Percentiles rank a stretch among this genome's conserved stretches.
Evolutionary conservation across 306 rosid species (phyloP).

Genomic region (Carpinus fangiana): DNA sequence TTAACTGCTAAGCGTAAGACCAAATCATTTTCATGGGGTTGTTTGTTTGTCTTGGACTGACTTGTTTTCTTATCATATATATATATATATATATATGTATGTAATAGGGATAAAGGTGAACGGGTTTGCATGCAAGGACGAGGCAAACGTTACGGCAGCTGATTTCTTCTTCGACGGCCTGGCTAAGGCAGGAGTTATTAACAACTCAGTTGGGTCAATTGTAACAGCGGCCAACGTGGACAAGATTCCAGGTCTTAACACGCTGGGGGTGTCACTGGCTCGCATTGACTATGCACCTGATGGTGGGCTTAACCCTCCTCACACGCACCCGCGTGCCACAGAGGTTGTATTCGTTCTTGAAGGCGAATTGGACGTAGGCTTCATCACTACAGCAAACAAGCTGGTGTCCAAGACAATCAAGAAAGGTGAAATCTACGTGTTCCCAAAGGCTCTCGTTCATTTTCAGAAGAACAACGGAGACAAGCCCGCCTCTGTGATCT

Average conservation of each 20-base stretch:
- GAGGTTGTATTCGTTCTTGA: conserved; percentile 51
- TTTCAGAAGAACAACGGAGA: conserved; percentile 54
- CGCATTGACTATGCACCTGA: conserved; percentile 45
- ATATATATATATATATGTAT: neutral
- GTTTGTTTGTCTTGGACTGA: neutral
- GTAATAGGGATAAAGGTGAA: conserved; percentile 51
- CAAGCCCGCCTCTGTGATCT: conserved; percentile 37
- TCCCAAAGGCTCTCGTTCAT: conserved; percentile 50
- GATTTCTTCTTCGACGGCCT: conserved; percentile 53
- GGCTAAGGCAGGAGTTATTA: conserved; percentile 38
- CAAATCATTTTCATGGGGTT: neutral
- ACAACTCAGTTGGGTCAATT: conserved; percentile 50
- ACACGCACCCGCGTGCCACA: conserved; percentile 61
- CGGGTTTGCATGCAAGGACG: conserved; percentile 54
- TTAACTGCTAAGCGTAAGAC: no score
- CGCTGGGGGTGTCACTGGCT: conserved; percentile 46
- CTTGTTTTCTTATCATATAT: neutral
- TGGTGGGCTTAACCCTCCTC: conserved; percentile 60
- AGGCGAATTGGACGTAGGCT: conserved; percentile 48
- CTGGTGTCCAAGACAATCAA: conserved; percentile 45
- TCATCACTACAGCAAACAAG: conserved; percentile 49
- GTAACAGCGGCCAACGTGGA: conserved; percentile 52
- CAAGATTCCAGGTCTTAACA: conserved; percentile 57
- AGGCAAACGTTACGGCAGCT: conserved; percentile 44
- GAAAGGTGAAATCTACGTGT: conserved; percentile 49